phyloP scores from a whole-genome alignment of 768 basidiomycete genomes.

The Russula dissimulans region DNA sequence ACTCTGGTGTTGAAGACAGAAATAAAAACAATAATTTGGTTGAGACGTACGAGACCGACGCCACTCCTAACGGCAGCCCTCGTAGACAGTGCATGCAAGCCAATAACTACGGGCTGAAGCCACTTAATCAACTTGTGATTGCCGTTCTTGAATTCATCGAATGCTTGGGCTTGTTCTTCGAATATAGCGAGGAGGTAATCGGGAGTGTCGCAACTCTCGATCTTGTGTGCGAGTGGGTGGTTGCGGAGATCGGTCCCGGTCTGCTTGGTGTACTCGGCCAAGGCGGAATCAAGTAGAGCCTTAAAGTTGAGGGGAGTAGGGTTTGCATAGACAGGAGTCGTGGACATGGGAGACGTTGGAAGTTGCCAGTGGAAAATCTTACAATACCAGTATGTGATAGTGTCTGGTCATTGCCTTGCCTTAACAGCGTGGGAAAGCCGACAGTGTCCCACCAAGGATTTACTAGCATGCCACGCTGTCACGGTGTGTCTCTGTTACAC shows the following conservation, averaged over 20 bases:
- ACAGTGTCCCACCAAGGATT: too few relatives aligned
- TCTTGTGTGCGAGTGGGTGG: neutral
- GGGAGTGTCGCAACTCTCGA: neutral
- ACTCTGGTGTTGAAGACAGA: too few relatives aligned
- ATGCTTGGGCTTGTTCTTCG: neutral
- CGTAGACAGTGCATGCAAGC: neutral
- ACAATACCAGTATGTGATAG: too few relatives aligned
- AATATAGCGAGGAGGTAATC: neutral
- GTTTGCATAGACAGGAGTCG: too few relatives aligned
- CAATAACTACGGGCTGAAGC: neutral
- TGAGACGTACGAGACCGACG: neutral
- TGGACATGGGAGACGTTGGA: too few relatives aligned
- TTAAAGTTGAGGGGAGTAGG: too few relatives aligned
- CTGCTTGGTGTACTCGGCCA: neutral
- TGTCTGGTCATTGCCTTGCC: too few relatives aligned
- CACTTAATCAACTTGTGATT: neutral
- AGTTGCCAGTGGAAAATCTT: too few relatives aligned
- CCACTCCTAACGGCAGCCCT: neutral
- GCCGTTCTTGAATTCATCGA: neutral
- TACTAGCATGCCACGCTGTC: too few relatives aligned
- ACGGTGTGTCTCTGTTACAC: too few relatives aligned
- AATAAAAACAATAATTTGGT: neutral
- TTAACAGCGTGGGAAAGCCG: too few relatives aligned
- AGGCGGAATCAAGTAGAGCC: neutral
- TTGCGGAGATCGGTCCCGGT: neutral